Conservation (phyloP, 164 flowering plant species). For the Stephania cephalantha region DNA sequence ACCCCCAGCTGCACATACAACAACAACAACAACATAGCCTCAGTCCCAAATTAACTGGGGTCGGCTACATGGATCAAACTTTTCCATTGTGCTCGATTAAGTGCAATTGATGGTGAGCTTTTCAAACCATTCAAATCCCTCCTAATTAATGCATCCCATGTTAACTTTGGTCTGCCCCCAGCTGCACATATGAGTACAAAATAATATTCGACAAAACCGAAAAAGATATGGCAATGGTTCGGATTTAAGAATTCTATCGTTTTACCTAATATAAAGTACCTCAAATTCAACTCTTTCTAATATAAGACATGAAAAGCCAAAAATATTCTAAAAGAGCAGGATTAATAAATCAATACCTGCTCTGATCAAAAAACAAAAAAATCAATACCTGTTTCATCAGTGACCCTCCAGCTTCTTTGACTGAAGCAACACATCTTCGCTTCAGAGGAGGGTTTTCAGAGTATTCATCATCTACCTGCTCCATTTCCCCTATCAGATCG, state of each 20-base stretch:
- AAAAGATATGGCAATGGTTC: background rate
- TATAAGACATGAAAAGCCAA: background rate
- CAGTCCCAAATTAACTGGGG: too few species aligned
- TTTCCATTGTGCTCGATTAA: too few species aligned
- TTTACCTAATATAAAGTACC: background rate
- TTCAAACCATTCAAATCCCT: too few species aligned
- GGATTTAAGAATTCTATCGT: background rate
- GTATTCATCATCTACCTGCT: constrained; percentile 32
- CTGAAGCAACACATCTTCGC: constrained; percentile 33
- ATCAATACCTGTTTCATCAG: constrained; percentile 71
- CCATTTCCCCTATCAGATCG: constrained; percentile 23
- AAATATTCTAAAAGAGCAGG: background rate
- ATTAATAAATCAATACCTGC: background rate
- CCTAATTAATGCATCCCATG: too few species aligned
- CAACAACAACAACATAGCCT: too few species aligned
- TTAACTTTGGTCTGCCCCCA: background rate
- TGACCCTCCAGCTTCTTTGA: constrained; percentile 45
- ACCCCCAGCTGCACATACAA: background rate
- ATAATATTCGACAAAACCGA: background rate
- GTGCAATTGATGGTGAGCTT: too few species aligned
- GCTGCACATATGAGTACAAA: background rate
- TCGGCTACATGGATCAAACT: too few species aligned
- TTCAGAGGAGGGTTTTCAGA: constrained; percentile 47
- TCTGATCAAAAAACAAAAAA: too few species aligned
- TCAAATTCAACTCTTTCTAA: background rate